Conservation (phyloP, 2,329 filamentous ascomycete genomes). For the Neofusicoccum sp. region DNA sequence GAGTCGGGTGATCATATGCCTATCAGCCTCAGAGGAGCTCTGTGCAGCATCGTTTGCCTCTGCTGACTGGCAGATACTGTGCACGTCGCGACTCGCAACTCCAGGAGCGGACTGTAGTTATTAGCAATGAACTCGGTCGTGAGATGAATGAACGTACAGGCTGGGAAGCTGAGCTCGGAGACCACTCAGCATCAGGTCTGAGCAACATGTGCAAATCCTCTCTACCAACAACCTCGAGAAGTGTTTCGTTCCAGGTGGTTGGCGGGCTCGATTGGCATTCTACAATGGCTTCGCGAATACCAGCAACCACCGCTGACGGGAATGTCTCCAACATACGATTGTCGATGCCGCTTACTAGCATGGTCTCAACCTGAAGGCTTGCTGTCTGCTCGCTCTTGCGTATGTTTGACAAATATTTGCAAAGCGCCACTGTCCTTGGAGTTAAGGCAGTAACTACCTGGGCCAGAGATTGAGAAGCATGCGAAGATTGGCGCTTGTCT, state of each 20-base stretch:
- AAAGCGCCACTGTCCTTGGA: slow-evolving; percentile 67
- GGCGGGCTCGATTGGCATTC: slow-evolving; percentile 82
- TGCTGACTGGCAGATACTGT: slow-evolving; percentile 70
- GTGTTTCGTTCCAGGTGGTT: slow-evolving; percentile 69
- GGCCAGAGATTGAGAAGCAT: slow-evolving; percentile 2
- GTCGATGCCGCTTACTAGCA: slow-evolving; percentile 71
- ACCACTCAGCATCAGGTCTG: slow-evolving; percentile 47
- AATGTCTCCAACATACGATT: slow-evolving; percentile 73
- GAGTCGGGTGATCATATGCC: slow-evolving; percentile 76
- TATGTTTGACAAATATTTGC: slow-evolving; percentile 62
- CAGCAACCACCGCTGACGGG: slow-evolving; percentile 79
- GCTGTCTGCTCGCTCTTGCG: slow-evolving; percentile 42
- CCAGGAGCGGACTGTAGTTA: neutral
- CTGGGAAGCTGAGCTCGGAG: slow-evolving; percentile 29
- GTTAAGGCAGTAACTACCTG: slow-evolving; percentile 27
- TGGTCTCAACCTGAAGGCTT: slow-evolving; percentile 70
- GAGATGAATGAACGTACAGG: neutral
- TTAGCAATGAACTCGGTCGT: neutral
- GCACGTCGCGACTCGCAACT: slow-evolving; percentile 63
- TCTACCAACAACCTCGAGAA: slow-evolving; percentile 77
- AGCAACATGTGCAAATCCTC: slow-evolving; percentile 76
- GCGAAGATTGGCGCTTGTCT: slow-evolving; percentile 7
- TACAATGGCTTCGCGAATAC: slow-evolving; percentile 82
- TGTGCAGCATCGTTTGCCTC: slow-evolving; percentile 69
- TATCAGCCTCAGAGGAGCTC: slow-evolving; percentile 80